These are phyloP conservation scores for Aspergillus fumigatus DNA, from an alignment of 2,329 filamentous ascomycete genomes.

Conservation along the genomic window DNA sequence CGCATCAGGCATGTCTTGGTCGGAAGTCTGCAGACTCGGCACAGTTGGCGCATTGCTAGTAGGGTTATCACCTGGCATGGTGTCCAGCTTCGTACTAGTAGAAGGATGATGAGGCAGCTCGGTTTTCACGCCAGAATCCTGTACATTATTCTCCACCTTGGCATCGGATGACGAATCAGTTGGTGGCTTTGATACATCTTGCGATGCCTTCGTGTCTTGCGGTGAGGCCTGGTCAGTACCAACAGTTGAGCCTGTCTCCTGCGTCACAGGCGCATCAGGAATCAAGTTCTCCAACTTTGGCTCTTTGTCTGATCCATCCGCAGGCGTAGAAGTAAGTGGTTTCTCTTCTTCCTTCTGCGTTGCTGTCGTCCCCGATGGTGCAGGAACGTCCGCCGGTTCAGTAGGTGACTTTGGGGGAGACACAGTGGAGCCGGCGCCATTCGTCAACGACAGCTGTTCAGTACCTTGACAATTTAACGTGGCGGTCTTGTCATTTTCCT, in stretches of 20 bases:
- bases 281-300: neutral
- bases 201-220: constrained; percentile 3
- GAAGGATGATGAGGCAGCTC: constrained; percentile 34
- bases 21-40: constrained; percentile 25
- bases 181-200: constrained; percentile 7
- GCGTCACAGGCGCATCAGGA: neutral
- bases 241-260: constrained; percentile 2
- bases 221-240: neutral
- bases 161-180: constrained; percentile 8
- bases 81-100: constrained; percentile 12
- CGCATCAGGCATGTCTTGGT: constrained; percentile 54
- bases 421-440: constrained; percentile 23
- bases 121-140: constrained; percentile 22
- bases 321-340: constrained; percentile 7
- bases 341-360: constrained; percentile 9
- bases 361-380: constrained; percentile 2
- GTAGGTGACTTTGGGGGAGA: constrained; percentile 29
- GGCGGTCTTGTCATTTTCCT: constrained; percentile 13
- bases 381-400: constrained; percentile 8
- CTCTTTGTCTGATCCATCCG: constrained; percentile 8
- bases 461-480: constrained; percentile 29
- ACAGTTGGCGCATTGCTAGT: constrained; percentile 14
- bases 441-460: constrained; percentile 20
- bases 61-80: constrained; percentile 15
- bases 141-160: constrained; percentile 15